Evolutionary conservation across 2,329 filamentous ascomycete species (phyloP).

Genomic region (Aspergillus hortae): DNA sequence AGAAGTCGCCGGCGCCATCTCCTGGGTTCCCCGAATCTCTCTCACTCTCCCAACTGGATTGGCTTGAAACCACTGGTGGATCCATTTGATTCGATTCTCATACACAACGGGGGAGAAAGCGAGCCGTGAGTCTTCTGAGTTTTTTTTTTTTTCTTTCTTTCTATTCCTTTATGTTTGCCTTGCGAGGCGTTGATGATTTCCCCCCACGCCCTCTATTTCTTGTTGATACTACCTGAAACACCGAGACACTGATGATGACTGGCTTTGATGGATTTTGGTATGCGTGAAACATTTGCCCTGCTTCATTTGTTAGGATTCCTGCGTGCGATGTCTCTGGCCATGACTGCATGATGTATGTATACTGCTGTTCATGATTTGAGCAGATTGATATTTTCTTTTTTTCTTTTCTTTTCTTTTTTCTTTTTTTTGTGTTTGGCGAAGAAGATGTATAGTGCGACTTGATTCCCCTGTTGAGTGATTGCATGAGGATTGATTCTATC

Average conservation of each 20-base stretch:
- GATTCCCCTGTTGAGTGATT: no score
- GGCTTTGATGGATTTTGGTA: conserved; percentile 13
- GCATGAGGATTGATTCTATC: no score
- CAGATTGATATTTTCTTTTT: conserved; percentile 1
- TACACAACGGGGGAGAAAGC: conserved; percentile 2
- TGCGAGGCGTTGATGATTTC: not conserved
- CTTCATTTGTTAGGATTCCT: conserved; percentile 18
- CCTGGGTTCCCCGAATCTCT: conserved; percentile 21
- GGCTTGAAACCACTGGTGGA: conserved; percentile 22
- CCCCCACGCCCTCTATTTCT: not conserved
- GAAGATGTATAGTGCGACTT: not conserved
- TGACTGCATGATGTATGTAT: conserved; percentile 38
- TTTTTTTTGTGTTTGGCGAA: not conserved
- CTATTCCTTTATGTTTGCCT: not conserved
- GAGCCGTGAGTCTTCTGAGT: conserved; percentile 3
- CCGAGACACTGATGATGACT: conserved; percentile 16
- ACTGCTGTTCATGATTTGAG: conserved; percentile 18
- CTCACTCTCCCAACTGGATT: conserved; percentile 26
- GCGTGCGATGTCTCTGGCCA: conserved; percentile 24
- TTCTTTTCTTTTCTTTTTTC: no score
- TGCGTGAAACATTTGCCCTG: conserved; percentile 15
- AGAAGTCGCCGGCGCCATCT: conserved; percentile 18
- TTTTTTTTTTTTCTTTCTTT: no score
- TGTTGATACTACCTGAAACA: conserved; percentile 3
- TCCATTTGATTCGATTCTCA: conserved; percentile 14